Percentiles rank a stretch among this genome's conserved stretches.
Conservation (phyloP, 805 yeast genomes). For the Candida berthetii region DNA sequence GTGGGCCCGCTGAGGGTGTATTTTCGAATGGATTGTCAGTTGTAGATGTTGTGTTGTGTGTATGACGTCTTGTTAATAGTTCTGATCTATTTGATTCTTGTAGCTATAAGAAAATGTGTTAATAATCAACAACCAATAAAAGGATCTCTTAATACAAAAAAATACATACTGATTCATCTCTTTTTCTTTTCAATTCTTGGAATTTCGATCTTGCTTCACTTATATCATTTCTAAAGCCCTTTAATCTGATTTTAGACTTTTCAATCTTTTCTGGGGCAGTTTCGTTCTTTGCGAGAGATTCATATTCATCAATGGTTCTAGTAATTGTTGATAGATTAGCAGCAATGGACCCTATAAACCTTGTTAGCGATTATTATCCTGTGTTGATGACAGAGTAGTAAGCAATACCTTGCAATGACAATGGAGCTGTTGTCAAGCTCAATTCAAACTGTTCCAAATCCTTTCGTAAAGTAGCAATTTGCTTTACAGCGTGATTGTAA, state of each 20-base stretch:
- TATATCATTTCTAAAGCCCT: constrained; percentile 41
- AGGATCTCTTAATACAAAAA: too few relatives aligned
- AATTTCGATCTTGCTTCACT: constrained; percentile 24
- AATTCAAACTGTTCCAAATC: constrained; percentile 65
- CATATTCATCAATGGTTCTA: constrained; percentile 70
- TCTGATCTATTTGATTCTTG: constrained; percentile 39
- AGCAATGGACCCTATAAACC: constrained; percentile 52
- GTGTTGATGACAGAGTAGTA: not conserved
- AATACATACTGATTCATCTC: constrained; percentile 17
- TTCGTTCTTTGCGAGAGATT: constrained; percentile 53
- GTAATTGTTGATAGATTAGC: constrained; percentile 71
- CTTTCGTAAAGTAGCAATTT: constrained; percentile 62
- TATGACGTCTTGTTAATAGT: constrained; percentile 34
- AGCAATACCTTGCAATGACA: constrained; percentile 62
- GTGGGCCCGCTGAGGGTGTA: constrained; percentile 20
- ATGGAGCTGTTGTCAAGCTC: constrained; percentile 62
- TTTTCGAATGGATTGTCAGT: constrained; percentile 14
- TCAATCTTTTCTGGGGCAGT: constrained; percentile 43
- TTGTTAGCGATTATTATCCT: too few relatives aligned
- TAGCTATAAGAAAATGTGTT: too few relatives aligned
- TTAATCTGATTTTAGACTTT: constrained; percentile 57
- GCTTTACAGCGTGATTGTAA: constrained; percentile 86
- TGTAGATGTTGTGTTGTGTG: not conserved
- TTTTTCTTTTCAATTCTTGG: constrained; percentile 27
- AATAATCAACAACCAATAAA: too few relatives aligned